Evolutionary conservation across 1,284 basidiomycete genomes (phyloP), one percentile per base, ranked within the genome.

Genomic region (Ustilago curta): DNA sequence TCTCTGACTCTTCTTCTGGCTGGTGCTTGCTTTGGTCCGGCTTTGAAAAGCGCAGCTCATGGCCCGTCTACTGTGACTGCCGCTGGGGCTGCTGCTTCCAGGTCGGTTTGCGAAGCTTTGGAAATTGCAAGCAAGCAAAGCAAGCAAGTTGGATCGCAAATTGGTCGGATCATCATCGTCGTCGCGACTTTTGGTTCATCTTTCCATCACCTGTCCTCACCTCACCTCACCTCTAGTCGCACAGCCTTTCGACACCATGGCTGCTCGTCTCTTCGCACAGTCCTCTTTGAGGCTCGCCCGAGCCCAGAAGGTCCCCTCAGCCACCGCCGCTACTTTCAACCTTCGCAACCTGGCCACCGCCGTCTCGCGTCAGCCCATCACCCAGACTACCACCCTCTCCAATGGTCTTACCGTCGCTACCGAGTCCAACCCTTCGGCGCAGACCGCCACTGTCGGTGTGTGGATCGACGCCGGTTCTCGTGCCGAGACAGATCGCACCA

Each of bases 401-500:
- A 81, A 80, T 51, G 81, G 83, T 52, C 76, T 85, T 31, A 85
- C 81, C 42, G 80, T 86, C 59, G 86, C 86, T 16, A 86, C 86
- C 53, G 95, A 98, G 88, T 89, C 93, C 27, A 93, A 95, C 78
- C 90, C 94, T 23, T 91, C 94, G 85, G 92, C 94, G n/a, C 93
- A 96, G 87, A 98, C 96, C 14, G 96, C 96, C 18, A 99, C 96
- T 32, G 95, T 99, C 49, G 97, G 97, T 80, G 92, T 98, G 64
- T 99, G 95, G 95, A 97, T 99, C 84, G 96, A 98, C 85, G 95
- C 96, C 68, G 97, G 97, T 77, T 96, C 94, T 72, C 90, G 97
- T 70, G 95, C 94, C 70, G 97, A 99, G 89, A 96, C 92, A 55
- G 91, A 93, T 87, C 90, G 90, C 86, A 97, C 92, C 57, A 97